phyloP scores from a whole-genome alignment of 2,329 filamentous ascomycete genomes.

The Colletotrichum sansevieriae region DNA sequence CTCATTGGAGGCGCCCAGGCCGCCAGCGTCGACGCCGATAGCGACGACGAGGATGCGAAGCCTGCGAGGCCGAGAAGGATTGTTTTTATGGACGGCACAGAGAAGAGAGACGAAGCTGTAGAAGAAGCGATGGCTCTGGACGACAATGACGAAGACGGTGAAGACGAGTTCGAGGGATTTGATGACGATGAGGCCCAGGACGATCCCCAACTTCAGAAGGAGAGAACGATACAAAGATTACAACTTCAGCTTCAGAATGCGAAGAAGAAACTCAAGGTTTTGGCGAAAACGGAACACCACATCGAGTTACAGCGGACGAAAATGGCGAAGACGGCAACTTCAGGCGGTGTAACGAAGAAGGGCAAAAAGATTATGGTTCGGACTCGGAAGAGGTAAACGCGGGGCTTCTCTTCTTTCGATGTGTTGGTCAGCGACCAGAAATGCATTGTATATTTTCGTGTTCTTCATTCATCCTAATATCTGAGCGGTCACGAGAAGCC shows the following conservation, averaged over 20 bases:
- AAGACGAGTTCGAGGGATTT: conserved; percentile 45
- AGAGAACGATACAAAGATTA: conserved; percentile 60
- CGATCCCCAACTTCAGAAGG: conserved; percentile 54
- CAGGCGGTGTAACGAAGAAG: conserved; percentile 69
- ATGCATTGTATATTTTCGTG: conserved; percentile 20
- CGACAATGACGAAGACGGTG: conserved; percentile 45
- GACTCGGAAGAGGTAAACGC: conserved; percentile 67
- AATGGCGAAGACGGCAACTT: conserved; percentile 75
- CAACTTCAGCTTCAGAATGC: conserved; percentile 62
- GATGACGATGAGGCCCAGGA: conserved; percentile 45
- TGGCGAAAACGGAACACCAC: conserved; percentile 68
- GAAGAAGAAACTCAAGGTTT: conserved; percentile 65
- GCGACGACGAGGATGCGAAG: conserved; percentile 51
- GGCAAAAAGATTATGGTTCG: conserved; percentile 74
- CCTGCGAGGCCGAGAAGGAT: conserved; percentile 60
- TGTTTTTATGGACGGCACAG: conserved; percentile 61
- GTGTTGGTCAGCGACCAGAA: conserved; percentile 33
- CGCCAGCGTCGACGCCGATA: conserved; percentile 53
- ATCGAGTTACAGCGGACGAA: conserved; percentile 71
- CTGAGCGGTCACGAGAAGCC: conserved; percentile 36
- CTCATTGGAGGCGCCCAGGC: conserved; percentile 52
- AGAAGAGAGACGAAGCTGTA: conserved; percentile 51
- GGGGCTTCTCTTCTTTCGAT: background rate
- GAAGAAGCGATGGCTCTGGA: conserved; percentile 48
- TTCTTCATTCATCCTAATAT: conserved; percentile 38